phyloP scores from a whole-genome alignment of 2,329 filamentous ascomycete genomes.

The Chaetothyriales sp. region DNA sequence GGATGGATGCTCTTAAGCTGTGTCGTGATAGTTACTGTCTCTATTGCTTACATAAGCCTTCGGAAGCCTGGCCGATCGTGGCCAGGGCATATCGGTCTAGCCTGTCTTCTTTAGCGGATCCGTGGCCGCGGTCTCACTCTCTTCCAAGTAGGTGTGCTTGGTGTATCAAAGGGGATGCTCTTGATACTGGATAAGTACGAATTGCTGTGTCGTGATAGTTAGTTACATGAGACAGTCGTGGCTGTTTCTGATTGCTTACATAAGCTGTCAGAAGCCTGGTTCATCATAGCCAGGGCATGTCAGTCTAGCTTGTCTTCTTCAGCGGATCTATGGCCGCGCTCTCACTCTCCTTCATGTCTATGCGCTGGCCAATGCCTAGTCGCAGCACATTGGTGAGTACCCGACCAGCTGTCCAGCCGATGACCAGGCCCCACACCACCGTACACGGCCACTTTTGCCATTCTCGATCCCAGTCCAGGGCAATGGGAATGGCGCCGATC shows the following conservation, averaged over 20 bases:
- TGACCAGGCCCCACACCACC: constrained; percentile 68
- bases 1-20: too few relatives aligned
- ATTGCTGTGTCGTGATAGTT: too few relatives aligned
- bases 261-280: too few relatives aligned
- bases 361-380: constrained; percentile 14
- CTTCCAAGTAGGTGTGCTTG: too few relatives aligned
- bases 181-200: too few relatives aligned
- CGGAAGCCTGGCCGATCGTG: too few relatives aligned
- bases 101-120: not conserved
- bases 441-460: constrained; percentile 98
- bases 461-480: constrained; percentile 94
- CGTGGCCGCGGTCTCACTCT: constrained; percentile 7
- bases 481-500: constrained; percentile 89
- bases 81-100: not conserved
- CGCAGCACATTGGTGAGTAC: constrained; percentile 7
- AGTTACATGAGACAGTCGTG: too few relatives aligned
- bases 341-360: constrained; percentile 17
- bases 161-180: too few relatives aligned
- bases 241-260: too few relatives aligned
- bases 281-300: not conserved
- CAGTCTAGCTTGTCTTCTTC: not conserved
- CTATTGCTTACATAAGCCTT: too few relatives aligned
- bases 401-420: constrained; percentile 56
- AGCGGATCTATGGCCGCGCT: not conserved
- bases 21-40: too few relatives aligned